phyloP scores from a whole-genome alignment of 176 grass and related monocot species.

The Bromus sterilis region DNA sequence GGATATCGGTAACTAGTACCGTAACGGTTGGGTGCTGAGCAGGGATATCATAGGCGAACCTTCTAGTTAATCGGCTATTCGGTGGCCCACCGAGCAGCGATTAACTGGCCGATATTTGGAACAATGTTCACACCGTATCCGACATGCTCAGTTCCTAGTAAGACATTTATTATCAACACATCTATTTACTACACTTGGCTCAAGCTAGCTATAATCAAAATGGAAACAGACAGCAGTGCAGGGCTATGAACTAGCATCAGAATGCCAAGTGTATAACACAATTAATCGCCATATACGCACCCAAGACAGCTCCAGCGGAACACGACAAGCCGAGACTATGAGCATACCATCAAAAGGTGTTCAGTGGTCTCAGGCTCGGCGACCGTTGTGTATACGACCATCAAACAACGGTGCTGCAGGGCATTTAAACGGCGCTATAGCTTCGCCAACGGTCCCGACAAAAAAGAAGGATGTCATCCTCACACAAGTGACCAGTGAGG shows the following conservation, averaged over 20 bases:
- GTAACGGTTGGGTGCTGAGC: too few species aligned
- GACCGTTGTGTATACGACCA: background rate
- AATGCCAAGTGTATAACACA: background rate
- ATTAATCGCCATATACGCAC: background rate
- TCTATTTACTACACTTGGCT: background rate
- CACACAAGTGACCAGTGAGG: background rate
- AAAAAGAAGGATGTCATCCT: background rate
- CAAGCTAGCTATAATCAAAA: background rate
- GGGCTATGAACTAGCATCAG: background rate
- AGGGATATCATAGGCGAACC: too few species aligned
- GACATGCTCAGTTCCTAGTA: background rate
- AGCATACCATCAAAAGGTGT: background rate
- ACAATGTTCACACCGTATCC: too few species aligned
- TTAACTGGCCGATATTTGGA: too few species aligned
- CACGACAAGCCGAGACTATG: background rate
- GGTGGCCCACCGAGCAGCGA: too few species aligned
- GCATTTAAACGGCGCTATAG: background rate
- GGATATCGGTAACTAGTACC: too few species aligned
- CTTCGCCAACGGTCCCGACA: background rate
- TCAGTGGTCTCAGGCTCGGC: background rate
- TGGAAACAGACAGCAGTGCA: background rate
- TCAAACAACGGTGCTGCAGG: background rate
- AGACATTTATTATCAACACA: background rate
- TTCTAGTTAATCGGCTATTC: too few species aligned
- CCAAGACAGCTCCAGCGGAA: background rate